Percentiles rank a stretch among this genome's conserved stretches.
Conservation (phyloP, 2,329 filamentous ascomycete genomes). For the Daldinia sp. region DNA sequence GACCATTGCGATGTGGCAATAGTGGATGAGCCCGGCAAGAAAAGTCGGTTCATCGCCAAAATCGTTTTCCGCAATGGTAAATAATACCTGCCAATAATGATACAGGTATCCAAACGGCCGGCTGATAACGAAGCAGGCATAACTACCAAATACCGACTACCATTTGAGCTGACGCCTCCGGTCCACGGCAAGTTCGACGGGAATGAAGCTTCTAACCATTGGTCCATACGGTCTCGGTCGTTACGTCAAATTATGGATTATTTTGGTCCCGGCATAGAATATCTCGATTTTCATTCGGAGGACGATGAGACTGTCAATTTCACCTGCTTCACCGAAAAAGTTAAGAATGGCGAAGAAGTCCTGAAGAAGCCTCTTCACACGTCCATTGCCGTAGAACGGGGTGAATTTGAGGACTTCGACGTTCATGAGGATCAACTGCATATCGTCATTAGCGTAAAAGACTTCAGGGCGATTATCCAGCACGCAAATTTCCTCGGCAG, state of each 20-base stretch:
- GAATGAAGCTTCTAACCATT: slow-evolving; percentile 73
- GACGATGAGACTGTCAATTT: slow-evolving; percentile 79
- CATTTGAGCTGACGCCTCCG: slow-evolving; percentile 79
- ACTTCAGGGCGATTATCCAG: slow-evolving; percentile 82
- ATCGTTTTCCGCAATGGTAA: slow-evolving; percentile 79
- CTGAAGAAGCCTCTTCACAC: slow-evolving; percentile 85
- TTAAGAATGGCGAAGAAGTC: slow-evolving; percentile 79
- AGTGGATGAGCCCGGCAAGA: slow-evolving; percentile 76
- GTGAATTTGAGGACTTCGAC: slow-evolving; percentile 80
- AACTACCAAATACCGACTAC: slow-evolving; percentile 80
- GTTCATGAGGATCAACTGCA: slow-evolving; percentile 78
- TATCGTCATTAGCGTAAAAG: slow-evolving; percentile 84
- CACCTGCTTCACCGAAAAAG: slow-evolving; percentile 85
- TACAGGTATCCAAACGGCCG: neutral
- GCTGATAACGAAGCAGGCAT: slow-evolving; percentile 63
- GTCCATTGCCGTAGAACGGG: slow-evolving; percentile 79
- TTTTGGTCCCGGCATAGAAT: slow-evolving; percentile 83
- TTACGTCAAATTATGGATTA: slow-evolving; percentile 83
- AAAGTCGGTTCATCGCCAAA: slow-evolving; percentile 80
- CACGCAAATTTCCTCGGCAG: slow-evolving; percentile 78
- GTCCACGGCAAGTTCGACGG: slow-evolving; percentile 81
- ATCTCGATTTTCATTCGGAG: slow-evolving; percentile 81
- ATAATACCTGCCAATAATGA: neutral
- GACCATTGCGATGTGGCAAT: slow-evolving; percentile 80
- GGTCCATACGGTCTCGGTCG: slow-evolving; percentile 78